phyloP scores from a whole-genome alignment of 2,329 filamentous ascomycete genomes.

The Fusarium proliferatum region DNA sequence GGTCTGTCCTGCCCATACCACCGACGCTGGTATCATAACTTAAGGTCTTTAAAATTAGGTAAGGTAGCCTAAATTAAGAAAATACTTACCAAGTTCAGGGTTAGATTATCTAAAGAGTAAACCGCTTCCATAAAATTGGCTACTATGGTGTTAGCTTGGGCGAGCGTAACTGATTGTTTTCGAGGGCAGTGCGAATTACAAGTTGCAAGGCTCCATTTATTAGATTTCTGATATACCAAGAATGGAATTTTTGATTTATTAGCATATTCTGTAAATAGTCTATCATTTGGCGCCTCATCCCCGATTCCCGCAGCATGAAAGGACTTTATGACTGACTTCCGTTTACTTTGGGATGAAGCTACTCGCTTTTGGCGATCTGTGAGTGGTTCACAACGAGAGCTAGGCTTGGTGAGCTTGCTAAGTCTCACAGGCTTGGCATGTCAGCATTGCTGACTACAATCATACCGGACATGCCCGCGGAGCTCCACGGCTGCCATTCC shows the following conservation, averaged over 20 bases:
- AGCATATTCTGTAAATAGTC: neutral
- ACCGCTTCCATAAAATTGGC: no score
- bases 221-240: rapidly evolving
- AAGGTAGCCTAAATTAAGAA: no score
- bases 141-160: no score
- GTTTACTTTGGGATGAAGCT: rapidly evolving
- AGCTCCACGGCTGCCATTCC: neutral
- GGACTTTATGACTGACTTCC: rapidly evolving
- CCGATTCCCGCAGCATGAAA: rapidly evolving
- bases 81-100: no score
- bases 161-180: neutral
- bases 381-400: rapidly evolving
- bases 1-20: no score
- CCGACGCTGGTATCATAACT: no score
- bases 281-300: neutral
- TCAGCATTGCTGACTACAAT: neutral
- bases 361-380: neutral
- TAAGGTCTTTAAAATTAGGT: no score
- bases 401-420: neutral
- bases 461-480: conserved; percentile 2
- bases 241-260: neutral
- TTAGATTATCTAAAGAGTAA: no score
- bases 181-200: neutral
- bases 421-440: neutral
- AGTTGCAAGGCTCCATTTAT: neutral